Evolutionary conservation across 441 rosid species (phyloP).

Genomic region (Jatropha podagrica): DNA sequence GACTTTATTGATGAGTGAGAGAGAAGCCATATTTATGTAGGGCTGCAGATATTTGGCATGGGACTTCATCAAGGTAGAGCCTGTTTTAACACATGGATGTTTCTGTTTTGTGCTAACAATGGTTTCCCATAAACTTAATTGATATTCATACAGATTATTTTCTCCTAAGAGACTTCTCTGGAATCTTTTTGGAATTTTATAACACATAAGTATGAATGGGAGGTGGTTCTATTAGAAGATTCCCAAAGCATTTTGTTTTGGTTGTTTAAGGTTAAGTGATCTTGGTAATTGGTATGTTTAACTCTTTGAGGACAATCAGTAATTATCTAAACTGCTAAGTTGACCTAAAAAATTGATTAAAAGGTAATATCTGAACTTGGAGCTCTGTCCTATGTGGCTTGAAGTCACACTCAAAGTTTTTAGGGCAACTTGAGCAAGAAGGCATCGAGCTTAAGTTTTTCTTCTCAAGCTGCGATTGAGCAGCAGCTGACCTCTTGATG

Average conservation of each 20-base stretch:
- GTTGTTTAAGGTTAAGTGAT: neutral
- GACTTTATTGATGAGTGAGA: neutral
- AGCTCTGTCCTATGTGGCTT: neutral
- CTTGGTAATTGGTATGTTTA: neutral
- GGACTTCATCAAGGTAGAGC: conserved; percentile 1
- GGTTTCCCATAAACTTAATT: neutral
- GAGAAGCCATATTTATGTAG: neutral
- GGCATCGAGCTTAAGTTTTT: neutral
- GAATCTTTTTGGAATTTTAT: neutral
- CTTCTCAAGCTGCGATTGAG: neutral
- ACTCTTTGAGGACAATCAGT: neutral
- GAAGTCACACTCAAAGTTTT: neutral
- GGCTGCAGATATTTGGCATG: neutral
- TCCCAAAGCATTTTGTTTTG: neutral
- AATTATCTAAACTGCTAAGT: neutral
- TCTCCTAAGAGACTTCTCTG: neutral
- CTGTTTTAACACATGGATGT: neutral
- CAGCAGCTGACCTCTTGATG: neutral
- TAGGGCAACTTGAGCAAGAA: neutral
- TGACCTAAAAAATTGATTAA: too few relatives aligned
- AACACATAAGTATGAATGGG: neutral
- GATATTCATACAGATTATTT: neutral
- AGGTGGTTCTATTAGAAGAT: neutral
- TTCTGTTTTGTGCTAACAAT: neutral
- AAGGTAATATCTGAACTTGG: too few relatives aligned